These are phyloP conservation scores for Citrus maxima DNA, from an alignment of 345 rosid species.

Conservation along the genomic window DNA sequence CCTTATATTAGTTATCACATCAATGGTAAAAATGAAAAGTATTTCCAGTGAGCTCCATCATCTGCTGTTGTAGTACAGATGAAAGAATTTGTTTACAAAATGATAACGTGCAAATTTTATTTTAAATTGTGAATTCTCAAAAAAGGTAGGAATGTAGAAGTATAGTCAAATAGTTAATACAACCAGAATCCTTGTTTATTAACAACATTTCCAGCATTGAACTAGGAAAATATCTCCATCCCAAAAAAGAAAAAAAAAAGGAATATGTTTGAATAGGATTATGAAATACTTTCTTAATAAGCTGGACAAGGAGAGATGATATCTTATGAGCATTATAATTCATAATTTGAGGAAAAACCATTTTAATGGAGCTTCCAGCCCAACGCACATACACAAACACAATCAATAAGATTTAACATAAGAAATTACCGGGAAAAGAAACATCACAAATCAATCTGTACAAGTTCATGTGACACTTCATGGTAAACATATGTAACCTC, in stretches of 20 bases:
- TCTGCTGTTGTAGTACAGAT: neutral
- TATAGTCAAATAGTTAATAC: neutral
- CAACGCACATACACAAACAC: neutral
- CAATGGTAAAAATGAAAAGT: neutral
- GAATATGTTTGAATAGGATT: too few species aligned
- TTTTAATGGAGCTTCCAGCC: neutral
- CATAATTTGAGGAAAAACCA: neutral
- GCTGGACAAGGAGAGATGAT: too few species aligned
- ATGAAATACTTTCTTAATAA: too few species aligned
- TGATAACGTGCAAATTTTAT: neutral
- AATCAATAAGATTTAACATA: neutral
- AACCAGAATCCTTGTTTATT: neutral
- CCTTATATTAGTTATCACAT: neutral
- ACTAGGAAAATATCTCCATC: too few species aligned
- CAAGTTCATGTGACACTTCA: neutral
- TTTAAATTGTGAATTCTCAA: neutral
- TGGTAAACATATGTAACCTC: neutral
- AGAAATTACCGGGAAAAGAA: neutral
- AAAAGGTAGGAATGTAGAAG: too few species aligned
- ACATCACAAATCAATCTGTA: neutral
- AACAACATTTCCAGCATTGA: neutral
- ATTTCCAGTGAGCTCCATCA: neutral
- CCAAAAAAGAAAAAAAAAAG: too few species aligned
- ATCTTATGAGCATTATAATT: neutral
- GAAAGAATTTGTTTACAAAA: neutral